Conservation (phyloP, 331 rosid species). For the Malus hybrid region DNA sequence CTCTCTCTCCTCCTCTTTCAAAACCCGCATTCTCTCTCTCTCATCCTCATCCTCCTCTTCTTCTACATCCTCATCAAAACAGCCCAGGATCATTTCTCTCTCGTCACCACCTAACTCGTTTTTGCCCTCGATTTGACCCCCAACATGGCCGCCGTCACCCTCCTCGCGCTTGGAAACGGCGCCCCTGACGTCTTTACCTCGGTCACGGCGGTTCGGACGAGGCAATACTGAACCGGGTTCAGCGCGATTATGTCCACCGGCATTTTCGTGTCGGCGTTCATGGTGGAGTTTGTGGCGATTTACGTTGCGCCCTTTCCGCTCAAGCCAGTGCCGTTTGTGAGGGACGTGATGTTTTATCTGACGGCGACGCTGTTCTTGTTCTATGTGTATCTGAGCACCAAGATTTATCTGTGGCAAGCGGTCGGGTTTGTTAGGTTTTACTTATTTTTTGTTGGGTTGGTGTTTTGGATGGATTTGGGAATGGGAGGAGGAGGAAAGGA, state of each 20-base stretch:
- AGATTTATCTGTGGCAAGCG: slow-evolving; percentile 93
- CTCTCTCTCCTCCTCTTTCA: slow-evolving; percentile 26
- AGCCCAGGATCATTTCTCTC: slow-evolving; percentile 75
- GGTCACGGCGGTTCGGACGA: slow-evolving; percentile 70
- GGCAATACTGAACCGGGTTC: slow-evolving; percentile 70
- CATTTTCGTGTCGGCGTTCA: slow-evolving; percentile 76
- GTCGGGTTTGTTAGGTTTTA: slow-evolving; percentile 72
- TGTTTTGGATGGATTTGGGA: slow-evolving; percentile 90
- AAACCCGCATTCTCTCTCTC: slow-evolving; percentile 33
- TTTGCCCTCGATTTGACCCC: slow-evolving; percentile 64
- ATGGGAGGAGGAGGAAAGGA: slow-evolving; percentile 24
- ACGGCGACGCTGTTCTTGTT: slow-evolving; percentile 66
- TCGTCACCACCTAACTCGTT: slow-evolving; percentile 68
- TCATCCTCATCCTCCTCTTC: slow-evolving; percentile 48
- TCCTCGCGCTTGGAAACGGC: slow-evolving; percentile 82
- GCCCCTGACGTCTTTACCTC: slow-evolving; percentile 90
- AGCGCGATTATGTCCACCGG: slow-evolving; percentile 91
- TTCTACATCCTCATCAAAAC: slow-evolving; percentile 88
- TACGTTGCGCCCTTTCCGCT: slow-evolving; percentile 75
- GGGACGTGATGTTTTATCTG: slow-evolving; percentile 76
- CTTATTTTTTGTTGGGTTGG: slow-evolving; percentile 73
- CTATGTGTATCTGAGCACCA: slow-evolving; percentile 80
- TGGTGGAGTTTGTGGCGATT: slow-evolving; percentile 84
- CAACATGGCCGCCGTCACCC: slow-evolving; percentile 83
- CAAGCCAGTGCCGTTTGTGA: slow-evolving; percentile 61